Evolutionary conservation across 1,139 yeast species (phyloP), one percentile per base, ranked within the genome.

Genomic region (Zygosaccharomyces pseudobailii): DNA sequence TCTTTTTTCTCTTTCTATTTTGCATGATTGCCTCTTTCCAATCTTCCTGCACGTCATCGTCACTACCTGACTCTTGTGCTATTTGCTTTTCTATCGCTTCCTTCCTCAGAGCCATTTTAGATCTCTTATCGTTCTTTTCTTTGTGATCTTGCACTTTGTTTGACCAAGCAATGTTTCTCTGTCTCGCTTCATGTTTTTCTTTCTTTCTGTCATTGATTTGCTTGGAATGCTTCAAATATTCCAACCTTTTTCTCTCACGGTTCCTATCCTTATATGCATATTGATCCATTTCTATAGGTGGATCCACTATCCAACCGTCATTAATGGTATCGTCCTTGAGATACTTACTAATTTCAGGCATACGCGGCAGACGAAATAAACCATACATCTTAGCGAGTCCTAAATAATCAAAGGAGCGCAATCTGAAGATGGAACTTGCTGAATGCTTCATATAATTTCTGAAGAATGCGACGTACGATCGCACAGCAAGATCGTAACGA

Each of bases 341-440:
- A 57, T 75, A 73, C 49, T 71, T 74, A 28, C 72, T 73, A 23
- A 87, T 73, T 64, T 94, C 99, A 0, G 98, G 98, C 97, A 94
- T 94, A 57, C 82, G 80, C 6, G 99, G 99, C 46, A 92, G 69
- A 56, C 97, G 74, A 41, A 87, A 68, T 10, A 94, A 68, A 1
- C 96, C 96, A 66, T 86, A 89, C 70, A 86, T 74, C 54, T 73
- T 76, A 0, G 95, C 96, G 10, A 84, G 55, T 0, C 84, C 86
- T 25, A 83, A 65, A 57, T 86, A 84, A 63, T 90, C 95, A 50
- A 94, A 68, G 7, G 80, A 71, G 39, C 79, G 77, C 20, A 87
- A 60, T 52, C 98, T 74, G 70, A 94, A 94, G 32, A 94, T 92
- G 0, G 97, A 89, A 8, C 84, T 74, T 0, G 97, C 96, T n/a